Evolutionary conservation across 192 early-diverging fungal genomes (phyloP), one percentile per base, ranked within the genome.

Genomic region (Phycomyces nitens): DNA sequence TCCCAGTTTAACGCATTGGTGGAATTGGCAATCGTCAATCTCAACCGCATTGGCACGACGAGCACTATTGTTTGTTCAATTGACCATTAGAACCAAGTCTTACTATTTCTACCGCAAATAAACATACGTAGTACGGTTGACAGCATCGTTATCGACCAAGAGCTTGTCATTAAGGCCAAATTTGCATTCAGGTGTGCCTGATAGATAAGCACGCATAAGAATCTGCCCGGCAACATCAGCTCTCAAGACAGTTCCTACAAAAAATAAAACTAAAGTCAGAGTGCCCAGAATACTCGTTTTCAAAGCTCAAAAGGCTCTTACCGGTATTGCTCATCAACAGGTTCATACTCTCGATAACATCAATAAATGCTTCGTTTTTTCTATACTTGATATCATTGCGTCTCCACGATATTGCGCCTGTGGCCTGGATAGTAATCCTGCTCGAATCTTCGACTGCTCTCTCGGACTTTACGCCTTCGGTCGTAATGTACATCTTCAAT

Each of bases 21-120:
- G 92, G 74, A 94, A 94, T 59, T 92, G 88, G 58, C 91, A 89
- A 68, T 94, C 92, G 58, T 94, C 92, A 87, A 94, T 94, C 64
- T 94, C 92, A 26, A 94, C 88, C 8, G 92, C 88, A 59, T 92
- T 91, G 51, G 71, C 47, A 55, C 12, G 6, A 44, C n/a, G 12
- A 56, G 42, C 12, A 16, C 53, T 53, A 3, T 54, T 54, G 52
- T 38, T 43, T n/a, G n/a, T n/a, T n/a, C n/a, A 34, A 34, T 34
- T 34, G 29, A 34, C 29, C 29, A 7, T 34, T 34, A 34, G 29
- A 34, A 34, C 7, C 2, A 34, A 7, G 2, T 11, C 3, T 50
- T 51, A 29, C 26, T 22, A 7, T 18, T 49, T 9, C 10, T 39
- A 8, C 8, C 8, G 24, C 20, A 21, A 53, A 56, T 6, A 5